phyloP scores from a whole-genome alignment of 2,329 filamentous ascomycete genomes.

The Beauveria rudraprayagi region DNA sequence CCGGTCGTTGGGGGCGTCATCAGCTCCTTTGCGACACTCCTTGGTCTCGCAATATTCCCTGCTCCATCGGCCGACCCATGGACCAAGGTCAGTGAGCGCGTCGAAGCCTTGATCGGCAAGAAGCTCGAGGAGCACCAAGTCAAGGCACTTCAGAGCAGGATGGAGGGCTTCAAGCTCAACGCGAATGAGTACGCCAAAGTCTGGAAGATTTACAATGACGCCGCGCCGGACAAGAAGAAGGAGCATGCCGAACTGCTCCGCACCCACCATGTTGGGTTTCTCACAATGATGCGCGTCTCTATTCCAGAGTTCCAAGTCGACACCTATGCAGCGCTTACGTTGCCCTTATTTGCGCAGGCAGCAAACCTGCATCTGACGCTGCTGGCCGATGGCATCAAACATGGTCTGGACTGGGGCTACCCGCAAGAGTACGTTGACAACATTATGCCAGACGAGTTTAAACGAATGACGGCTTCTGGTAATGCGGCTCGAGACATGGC shows the following conservation, averaged over 20 bases:
- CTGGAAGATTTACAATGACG: neutral
- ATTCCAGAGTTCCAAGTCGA: neutral
- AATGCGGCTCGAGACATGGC: neutral
- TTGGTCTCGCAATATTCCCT: neutral
- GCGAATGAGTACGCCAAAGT: neutral
- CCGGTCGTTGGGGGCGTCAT: neutral
- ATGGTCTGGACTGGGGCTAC: neutral
- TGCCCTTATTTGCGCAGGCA: neutral
- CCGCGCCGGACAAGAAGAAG: neutral
- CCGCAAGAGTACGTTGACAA: neutral
- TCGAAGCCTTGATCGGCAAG: neutral
- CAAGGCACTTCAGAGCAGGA: neutral
- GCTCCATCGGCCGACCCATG: neutral
- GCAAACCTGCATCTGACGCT: neutral
- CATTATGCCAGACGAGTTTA: neutral
- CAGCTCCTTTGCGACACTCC: neutral
- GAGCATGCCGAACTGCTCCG: neutral
- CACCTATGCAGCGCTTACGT: neutral
- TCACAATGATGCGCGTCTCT: neutral
- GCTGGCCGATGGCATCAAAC: neutral
- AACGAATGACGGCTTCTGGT: neutral
- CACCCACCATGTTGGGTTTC: neutral
- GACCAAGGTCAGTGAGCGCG: neutral
- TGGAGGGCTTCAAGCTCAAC: neutral
- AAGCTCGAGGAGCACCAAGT: neutral